Base-by-base conservation (phyloP, 1,284 basidiomycete species). In the Cutaneotrichosporon cavernicola region DNA sequence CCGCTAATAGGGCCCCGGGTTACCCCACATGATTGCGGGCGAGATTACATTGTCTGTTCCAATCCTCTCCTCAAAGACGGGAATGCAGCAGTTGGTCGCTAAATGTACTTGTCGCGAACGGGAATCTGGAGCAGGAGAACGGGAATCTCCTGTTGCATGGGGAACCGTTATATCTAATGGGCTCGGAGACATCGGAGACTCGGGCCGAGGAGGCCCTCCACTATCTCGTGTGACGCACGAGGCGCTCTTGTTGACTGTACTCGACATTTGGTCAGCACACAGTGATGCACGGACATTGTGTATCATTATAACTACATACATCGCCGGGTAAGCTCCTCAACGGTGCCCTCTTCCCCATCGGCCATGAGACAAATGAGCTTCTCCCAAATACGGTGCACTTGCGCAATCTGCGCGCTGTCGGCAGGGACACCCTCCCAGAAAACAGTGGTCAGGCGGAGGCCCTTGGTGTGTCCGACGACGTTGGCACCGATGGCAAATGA, bases 351-450 rank as follows among this genome's bases (percentile, higher is more conserved):
- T 3, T 2, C 14, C 4, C 58, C 58, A 5, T 51, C 36, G 9
- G 58, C 58, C 36, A 40, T 31, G 11, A 21, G 58, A 16, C 8
- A 21, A 7, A 60, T 5, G 1, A 60, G 14, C 49, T 32, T 8
- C 36, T 40, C 36, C 36, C 49, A 60, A 4, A 38, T 14, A 1
- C 22, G 13, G 26, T 52, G 58, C 16, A 60, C 22, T 5, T 18
- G 34, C 8, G 51, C 58, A 13, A 60, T 21, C 58, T 36, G n/a
- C 4, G 2, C 34, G 5, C 16, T 32, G 3, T 13, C 8, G 21
- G 30, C 49, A 11, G 58, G 58, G 3, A 52, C 21, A 4, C 58
- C 58, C 34, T 52, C 49, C 6, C 16, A 60, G 34, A 36, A 60
- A 32, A 30, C 11, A 5, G 50, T 60, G 7, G 50, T 52, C 49